Base-by-base conservation (phyloP, 345 rosid genomes). In the Adansonia digitata region DNA sequence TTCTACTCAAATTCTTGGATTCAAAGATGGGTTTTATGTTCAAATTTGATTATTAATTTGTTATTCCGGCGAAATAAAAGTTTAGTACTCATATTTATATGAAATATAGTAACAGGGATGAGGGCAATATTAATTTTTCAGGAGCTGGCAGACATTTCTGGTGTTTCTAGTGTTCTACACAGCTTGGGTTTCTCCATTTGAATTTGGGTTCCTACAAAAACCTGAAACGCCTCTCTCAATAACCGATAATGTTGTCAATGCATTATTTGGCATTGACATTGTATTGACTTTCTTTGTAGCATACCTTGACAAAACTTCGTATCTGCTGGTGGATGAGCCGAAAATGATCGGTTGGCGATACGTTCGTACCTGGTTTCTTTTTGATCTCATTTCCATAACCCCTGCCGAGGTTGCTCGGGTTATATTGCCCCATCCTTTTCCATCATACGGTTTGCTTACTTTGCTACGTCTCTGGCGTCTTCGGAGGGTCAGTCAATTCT, bases 401-500 rank as follows among this genome's bases (percentile, higher is more conserved):
- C 98, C 97, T n/a, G 88, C 84, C 59, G 97, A 94, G 74, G 55
- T 77, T 43, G 86, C 84, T 40, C 77, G 77, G 26, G 69, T 59
- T 5, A 69, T 85, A 29, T 56, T 89, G 40, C 97, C 94, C 8
- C 53, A 74, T 57, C 72, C 78, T 29, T 65, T 90, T 4, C 85
- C 81, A 20, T 81, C 85, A 9, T 90, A 92, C 72, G 94, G 96
- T 0, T 84, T 87, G 48, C 86, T 92, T 51, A 89, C 85, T 72
- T 89, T 94, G 93, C 87, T 94, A 22, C 96, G 98, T 40, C 87
- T 94, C 3, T 94, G 98, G 98, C 97, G 97, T 68, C 96, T 94
- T 61, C 87, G 94, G 13, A 84, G 98, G 82, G 98, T 87, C 73
- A 84, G 98, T 78, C 39, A 34, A 9, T 83, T 89, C 55, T 94